These are phyloP conservation scores for Moricandia moricandioides DNA, from an alignment of 345 rosid genomes.

Conservation along the genomic window DNA sequence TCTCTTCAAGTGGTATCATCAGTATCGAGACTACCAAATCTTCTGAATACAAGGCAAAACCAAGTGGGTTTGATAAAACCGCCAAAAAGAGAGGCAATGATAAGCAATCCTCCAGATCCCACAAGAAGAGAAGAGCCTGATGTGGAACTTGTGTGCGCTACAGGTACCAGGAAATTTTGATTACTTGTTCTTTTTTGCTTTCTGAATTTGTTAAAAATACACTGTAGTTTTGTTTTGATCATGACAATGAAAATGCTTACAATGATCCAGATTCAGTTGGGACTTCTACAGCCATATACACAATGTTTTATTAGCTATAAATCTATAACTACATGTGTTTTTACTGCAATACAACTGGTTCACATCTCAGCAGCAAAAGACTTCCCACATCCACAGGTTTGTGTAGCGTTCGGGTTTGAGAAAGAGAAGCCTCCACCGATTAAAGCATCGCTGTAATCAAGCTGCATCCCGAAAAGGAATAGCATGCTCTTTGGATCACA, in stretches of 20 bases:
- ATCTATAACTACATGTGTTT: constrained; percentile 7
- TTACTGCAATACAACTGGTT: constrained; percentile 20
- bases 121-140: constrained; percentile 56
- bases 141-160: neutral
- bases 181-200: neutral
- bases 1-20: constrained; percentile 54
- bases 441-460: constrained; percentile 91
- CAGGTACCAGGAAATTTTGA: neutral
- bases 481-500: constrained; percentile 99
- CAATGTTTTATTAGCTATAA: neutral
- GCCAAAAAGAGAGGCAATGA: constrained; percentile 61
- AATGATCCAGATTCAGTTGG: constrained; percentile 3
- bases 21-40: constrained; percentile 55
- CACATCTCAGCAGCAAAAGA: constrained; percentile 69
- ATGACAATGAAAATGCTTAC: neutral
- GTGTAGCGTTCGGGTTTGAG: constrained; percentile 91
- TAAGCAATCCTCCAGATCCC: constrained; percentile 42
- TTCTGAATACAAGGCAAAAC: constrained; percentile 36
- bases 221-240: constrained; percentile 1
- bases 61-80: constrained; percentile 40
- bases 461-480: constrained; percentile 88
- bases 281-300: constrained; percentile 19
- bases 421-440: constrained; percentile 97
- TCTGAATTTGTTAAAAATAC: neutral
- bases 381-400: constrained; percentile 78